A percentile compares a stretch with the other conserved stretches of the same genome.
Evolutionary conservation across 2,329 filamentous ascomycete species (phyloP).

Genomic region (Exophiala sideris): DNA sequence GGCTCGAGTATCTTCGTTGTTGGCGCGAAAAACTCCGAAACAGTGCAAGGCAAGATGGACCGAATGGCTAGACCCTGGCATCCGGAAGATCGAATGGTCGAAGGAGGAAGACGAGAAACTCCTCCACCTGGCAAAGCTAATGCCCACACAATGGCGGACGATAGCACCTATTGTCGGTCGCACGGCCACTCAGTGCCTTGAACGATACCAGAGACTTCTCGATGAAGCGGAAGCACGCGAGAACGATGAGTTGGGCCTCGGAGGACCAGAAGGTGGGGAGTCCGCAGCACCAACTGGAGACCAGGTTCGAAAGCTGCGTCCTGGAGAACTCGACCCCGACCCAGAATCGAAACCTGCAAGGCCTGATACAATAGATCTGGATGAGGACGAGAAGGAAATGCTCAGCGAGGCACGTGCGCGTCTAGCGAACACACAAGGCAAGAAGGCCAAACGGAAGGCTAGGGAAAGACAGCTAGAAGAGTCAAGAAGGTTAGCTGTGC

Average conservation of each 20-base stretch:
- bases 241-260: conserved; percentile 72
- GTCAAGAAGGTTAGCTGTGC: conserved; percentile 78
- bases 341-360: conserved; percentile 93
- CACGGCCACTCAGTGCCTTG: conserved; percentile 93
- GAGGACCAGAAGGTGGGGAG: conserved; percentile 82
- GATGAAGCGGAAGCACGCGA: conserved; percentile 94
- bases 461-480: conserved; percentile 94
- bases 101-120: conserved; percentile 98
- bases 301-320: conserved; percentile 78
- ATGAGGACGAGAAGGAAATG: conserved; percentile 99
- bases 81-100: conserved; percentile 98
- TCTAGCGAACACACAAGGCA: conserved; percentile 95
- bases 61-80: conserved; percentile 96
- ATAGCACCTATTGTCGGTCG: conserved; percentile 95
- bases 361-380: conserved; percentile 94
- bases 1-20: conserved; percentile 94
- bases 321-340: conserved; percentile 94
- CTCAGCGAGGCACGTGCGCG: conserved; percentile 93
- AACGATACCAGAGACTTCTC: conserved; percentile 92
- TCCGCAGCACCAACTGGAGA: conserved; percentile 84
- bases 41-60: conserved; percentile 99
- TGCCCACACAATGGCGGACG: conserved; percentile 98
- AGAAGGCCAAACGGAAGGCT: conserved; percentile 97
- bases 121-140: conserved; percentile 92
- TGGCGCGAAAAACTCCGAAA: conserved; percentile 96